A percentile compares a stretch with the other conserved stretches of the same genome.
phyloP scores from a whole-genome alignment of 106 monocot species.

The Gastrodia elata region DNA sequence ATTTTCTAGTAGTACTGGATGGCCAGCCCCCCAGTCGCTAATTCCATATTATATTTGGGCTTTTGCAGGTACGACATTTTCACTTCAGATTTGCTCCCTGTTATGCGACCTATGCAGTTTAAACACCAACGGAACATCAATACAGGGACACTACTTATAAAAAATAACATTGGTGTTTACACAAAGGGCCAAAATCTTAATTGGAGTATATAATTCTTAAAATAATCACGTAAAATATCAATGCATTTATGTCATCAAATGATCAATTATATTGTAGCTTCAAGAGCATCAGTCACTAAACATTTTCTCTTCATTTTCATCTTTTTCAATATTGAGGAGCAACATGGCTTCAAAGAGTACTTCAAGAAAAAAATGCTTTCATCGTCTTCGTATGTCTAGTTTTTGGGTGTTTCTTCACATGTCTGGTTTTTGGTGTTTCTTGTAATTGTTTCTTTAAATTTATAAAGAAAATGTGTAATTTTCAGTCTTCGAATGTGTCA shows the following conservation, averaged over 20 bases:
- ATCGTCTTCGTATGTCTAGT: background rate
- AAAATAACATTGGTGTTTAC: background rate
- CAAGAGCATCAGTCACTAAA: background rate
- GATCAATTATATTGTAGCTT: background rate
- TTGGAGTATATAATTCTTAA: background rate
- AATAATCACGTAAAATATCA: background rate
- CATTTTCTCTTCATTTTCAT: background rate
- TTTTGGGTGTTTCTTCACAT: too few relatives aligned
- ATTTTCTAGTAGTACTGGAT: background rate
- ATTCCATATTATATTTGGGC: background rate
- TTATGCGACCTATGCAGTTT: background rate
- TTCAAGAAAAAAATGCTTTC: background rate
- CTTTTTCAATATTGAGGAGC: too few relatives aligned
- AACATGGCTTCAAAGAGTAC: background rate
- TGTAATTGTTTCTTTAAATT: background rate
- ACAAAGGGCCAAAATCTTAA: background rate
- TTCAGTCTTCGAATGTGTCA: background rate
- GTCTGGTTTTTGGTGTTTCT: background rate
- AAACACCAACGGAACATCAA: background rate
- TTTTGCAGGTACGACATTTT: background rate
- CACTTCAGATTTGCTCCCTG: background rate
- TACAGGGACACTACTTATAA: background rate
- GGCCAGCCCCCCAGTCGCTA: background rate
- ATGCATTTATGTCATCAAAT: background rate
- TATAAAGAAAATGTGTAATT: background rate